Percentiles rank a stretch among this genome's conserved stretches.
Evolutionary conservation across 176 grass and related monocot species (phyloP).

Genomic region (Carex scoparia): DNA sequence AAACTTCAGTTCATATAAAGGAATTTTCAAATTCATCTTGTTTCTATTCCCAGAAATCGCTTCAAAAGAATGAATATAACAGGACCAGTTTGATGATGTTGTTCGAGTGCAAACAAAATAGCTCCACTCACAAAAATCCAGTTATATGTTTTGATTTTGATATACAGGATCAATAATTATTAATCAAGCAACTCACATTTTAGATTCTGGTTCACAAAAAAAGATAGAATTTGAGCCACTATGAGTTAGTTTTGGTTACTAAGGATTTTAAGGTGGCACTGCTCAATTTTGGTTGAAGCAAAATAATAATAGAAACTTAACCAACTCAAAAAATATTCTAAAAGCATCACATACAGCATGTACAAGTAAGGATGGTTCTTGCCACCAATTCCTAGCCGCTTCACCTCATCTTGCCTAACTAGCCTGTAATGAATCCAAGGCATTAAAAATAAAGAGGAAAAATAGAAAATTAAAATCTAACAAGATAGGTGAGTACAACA

Average conservation of each 20-base stretch:
- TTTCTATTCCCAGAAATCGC: slow-evolving; percentile 2
- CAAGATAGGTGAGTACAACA: not conserved
- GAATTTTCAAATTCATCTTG: not conserved
- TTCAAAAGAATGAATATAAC: not conserved
- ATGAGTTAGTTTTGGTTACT: not conserved
- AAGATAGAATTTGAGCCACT: not conserved
- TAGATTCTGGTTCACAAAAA: not conserved
- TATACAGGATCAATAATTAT: not conserved
- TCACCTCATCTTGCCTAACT: slow-evolving; percentile 22
- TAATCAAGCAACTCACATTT: not conserved
- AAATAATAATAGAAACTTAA: not conserved
- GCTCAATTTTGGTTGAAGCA: not conserved
- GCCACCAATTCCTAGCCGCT: slow-evolving; percentile 22
- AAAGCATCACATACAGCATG: slow-evolving; percentile 18
- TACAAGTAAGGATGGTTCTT: slow-evolving; percentile 30
- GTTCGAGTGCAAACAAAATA: not conserved
- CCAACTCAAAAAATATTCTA: not conserved
- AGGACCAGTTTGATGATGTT: not conserved
- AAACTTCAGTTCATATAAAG: not conserved
- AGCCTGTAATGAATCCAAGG: slow-evolving; percentile 16
- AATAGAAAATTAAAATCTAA: not conserved
- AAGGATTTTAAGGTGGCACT: not conserved
- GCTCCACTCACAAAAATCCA: not conserved
- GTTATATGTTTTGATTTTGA: not conserved
- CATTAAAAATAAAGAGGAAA: slow-evolving; percentile 3